Evolutionary conservation across 2,329 filamentous ascomycete genomes (phyloP), one percentile per base, ranked within the genome.

Genomic region (Chaetomiaceae sp.): DNA sequence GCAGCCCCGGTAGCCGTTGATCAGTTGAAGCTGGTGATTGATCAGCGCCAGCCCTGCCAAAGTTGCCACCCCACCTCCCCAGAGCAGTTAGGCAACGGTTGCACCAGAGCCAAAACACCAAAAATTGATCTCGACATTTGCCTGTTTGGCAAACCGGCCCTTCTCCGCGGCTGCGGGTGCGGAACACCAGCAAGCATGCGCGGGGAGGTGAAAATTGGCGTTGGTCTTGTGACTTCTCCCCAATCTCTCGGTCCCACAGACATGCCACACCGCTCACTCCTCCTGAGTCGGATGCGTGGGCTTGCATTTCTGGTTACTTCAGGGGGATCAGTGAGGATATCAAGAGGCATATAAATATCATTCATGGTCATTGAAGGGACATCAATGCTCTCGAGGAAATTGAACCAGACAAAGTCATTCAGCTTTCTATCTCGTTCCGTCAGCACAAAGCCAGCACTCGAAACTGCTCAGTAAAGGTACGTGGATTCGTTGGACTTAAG

Each of bases 181-280:
- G 46, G 33, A 49, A 36, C 46, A 39, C 36, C 29, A 45, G 29
- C 23, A 43, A 48, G 27, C 39, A 47, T 44, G 43, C 53, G 36
- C 31, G 51, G n/a, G 47, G 38, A 45, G 29, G 40, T 48, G 47
- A 63, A 59, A 55, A 57, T 57, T 40, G 38, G 44, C 50, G 47
- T 8, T 40, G 52, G 58, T 60, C 61, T 57, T 59, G 58, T 61
- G 61, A 60, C 61, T 54, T 25, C 43, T 29, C 47, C 54, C 29
- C 48, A 58, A 54, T 55, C 56, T 59, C 51, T 54, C n/a, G 55
- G 58, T 59, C 47, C 57, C 55, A 54, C 60, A 56, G 46, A 42
- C 36, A 36, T 40, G 36, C 12, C 47, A 56, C 58, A 60, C 56
- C 58, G 56, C 58, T 54, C 46, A 31, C 42, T 25, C 20, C 22